These are phyloP conservation scores for Botrytis fabae DNA, from an alignment of 2,329 filamentous ascomycete genomes.

Conservation along the genomic window DNA sequence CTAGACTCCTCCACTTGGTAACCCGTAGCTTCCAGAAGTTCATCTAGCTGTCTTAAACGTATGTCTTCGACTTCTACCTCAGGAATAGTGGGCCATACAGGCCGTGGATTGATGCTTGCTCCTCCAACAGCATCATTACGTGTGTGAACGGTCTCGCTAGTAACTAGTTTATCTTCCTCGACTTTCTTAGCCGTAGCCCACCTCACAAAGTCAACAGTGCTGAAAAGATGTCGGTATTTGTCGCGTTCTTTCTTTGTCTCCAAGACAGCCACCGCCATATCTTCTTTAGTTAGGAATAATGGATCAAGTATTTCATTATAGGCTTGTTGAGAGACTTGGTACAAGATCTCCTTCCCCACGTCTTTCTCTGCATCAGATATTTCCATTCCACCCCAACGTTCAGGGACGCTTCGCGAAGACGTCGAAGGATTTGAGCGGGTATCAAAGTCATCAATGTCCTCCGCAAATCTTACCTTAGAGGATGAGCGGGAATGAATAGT, in stretches of 20 bases:
- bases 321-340: slow-evolving; percentile 86
- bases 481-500: slow-evolving; percentile 67
- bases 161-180: slow-evolving; percentile 16
- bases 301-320: slow-evolving; percentile 90
- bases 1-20: slow-evolving; percentile 40
- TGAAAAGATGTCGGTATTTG: slow-evolving; percentile 53
- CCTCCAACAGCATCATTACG: neutral
- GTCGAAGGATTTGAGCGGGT: slow-evolving; percentile 70
- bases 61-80: slow-evolving; percentile 38
- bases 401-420: slow-evolving; percentile 69
- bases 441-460: slow-evolving; percentile 69
- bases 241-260: slow-evolving; percentile 63
- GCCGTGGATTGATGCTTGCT: neutral
- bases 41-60: slow-evolving; percentile 34
- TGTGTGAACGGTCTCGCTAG: neutral
- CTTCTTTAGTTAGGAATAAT: slow-evolving; percentile 80
- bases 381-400: slow-evolving; percentile 76
- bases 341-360: slow-evolving; percentile 72
- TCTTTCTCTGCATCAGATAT: slow-evolving; percentile 80
- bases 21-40: slow-evolving; percentile 36
- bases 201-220: slow-evolving; percentile 45
- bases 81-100: slow-evolving; percentile 29
- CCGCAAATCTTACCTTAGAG: slow-evolving; percentile 76
- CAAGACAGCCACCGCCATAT: slow-evolving; percentile 67
- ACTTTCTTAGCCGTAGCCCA: slow-evolving; percentile 33